Evolutionary conservation across 306 rosid species (phyloP).

Genomic region (Rosa rugosa): DNA sequence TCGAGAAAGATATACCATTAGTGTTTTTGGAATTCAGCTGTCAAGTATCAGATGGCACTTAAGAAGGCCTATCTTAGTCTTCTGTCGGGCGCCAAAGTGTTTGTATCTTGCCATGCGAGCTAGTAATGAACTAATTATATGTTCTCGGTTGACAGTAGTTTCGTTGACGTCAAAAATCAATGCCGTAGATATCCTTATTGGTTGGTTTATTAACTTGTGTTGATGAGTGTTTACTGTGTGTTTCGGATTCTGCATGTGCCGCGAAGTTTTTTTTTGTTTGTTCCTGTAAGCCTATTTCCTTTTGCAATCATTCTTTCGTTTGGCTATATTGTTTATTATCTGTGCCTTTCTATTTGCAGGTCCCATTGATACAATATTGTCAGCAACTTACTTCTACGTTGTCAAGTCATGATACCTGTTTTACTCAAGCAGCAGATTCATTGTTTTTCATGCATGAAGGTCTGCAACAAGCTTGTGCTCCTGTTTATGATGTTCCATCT

Average conservation of each 20-base stretch:
- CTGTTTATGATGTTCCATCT: conserved; percentile 94
- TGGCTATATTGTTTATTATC: background rate
- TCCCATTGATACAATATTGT: conserved; percentile 89
- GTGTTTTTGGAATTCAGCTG: background rate
- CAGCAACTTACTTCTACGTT: conserved; percentile 88
- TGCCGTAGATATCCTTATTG: background rate
- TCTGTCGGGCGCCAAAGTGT: background rate
- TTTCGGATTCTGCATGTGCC: background rate
- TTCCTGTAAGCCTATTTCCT: background rate
- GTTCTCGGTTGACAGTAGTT: background rate
- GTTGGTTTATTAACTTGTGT: background rate
- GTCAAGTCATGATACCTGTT: conserved; percentile 91
- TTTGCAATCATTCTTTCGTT: background rate
- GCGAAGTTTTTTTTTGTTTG: background rate
- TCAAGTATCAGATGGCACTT: background rate
- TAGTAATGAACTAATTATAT: background rate
- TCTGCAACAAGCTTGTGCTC: conserved; percentile 98
- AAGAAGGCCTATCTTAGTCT: background rate
- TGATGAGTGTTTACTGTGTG: background rate
- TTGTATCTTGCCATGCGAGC: background rate
- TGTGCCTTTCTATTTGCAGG: conserved; percentile 49
- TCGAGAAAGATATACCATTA: background rate
- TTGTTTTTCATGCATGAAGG: conserved; percentile 99
- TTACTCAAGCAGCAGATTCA: conserved; percentile 96
- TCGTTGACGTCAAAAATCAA: background rate